phyloP scores from a whole-genome alignment of 208 protist genomes.

The Porcisia hertigi region DNA sequence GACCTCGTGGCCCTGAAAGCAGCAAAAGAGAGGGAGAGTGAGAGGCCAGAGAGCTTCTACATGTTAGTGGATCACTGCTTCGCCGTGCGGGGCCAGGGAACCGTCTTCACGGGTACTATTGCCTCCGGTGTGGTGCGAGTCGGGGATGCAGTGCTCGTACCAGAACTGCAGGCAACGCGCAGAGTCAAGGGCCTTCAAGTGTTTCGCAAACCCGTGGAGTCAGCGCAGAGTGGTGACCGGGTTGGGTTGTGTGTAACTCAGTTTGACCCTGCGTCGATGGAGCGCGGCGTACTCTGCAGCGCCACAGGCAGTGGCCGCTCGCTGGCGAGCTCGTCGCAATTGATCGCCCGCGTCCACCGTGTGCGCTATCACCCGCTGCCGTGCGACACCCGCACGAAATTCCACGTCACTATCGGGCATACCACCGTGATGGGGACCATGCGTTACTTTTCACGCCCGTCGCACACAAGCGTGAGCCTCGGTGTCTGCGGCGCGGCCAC shows the following conservation, averaged over 20 bases:
- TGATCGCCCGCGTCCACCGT: slow-evolving; percentile 67
- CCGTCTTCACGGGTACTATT: slow-evolving; percentile 97
- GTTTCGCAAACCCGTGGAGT: slow-evolving; percentile 88
- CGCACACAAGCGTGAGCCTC: background rate
- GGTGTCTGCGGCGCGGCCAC: background rate
- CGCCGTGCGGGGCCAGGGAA: slow-evolving; percentile 95
- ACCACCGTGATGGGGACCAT: slow-evolving; percentile 85
- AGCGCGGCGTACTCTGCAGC: slow-evolving; percentile 86
- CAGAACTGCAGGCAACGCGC: slow-evolving; percentile 69
- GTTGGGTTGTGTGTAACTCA: slow-evolving; percentile 93
- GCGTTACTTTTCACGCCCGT: slow-evolving; percentile 59
- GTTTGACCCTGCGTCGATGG: slow-evolving; percentile 89
- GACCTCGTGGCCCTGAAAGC: slow-evolving; percentile 29
- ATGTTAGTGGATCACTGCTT: slow-evolving; percentile 99
- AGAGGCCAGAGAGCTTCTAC: slow-evolving; percentile 63
- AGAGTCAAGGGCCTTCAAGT: slow-evolving; percentile 96
- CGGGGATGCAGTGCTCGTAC: slow-evolving; percentile 88
- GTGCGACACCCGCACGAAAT: slow-evolving; percentile 66
- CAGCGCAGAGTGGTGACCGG: slow-evolving; percentile 82
- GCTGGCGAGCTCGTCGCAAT: slow-evolving; percentile 14
- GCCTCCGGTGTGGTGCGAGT: slow-evolving; percentile 79
- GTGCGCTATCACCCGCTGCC: slow-evolving; percentile 80
- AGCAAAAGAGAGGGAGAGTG: slow-evolving; percentile 14
- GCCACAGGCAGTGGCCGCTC: slow-evolving; percentile 10
- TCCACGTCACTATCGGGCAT: slow-evolving; percentile 89